phyloP scores from a whole-genome alignment of 352 stramenopile species.

The Pythium coloratum region DNA sequence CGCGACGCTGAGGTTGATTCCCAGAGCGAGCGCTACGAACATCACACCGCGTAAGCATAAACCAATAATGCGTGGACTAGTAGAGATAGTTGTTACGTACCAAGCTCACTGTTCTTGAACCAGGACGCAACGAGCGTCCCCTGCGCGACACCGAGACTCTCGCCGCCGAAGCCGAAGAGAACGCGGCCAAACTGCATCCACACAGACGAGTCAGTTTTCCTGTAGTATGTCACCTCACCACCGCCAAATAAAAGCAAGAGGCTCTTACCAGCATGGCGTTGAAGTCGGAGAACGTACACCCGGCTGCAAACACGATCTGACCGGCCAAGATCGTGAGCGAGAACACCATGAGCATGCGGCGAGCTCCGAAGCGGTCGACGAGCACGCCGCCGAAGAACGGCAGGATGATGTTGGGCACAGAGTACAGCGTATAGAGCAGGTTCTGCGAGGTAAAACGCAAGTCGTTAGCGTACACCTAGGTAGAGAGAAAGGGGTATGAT shows the following conservation, averaged over 20 bases:
- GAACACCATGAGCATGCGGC: slow-evolving; percentile 86
- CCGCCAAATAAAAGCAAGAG: not conserved
- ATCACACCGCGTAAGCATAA: no score
- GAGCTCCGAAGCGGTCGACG: slow-evolving; percentile 87
- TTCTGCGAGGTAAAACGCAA: slow-evolving; percentile 49
- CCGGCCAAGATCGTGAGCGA: slow-evolving; percentile 78
- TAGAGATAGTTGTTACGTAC: slow-evolving; percentile 25
- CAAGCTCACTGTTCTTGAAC: slow-evolving; percentile 92
- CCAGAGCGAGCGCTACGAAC: slow-evolving; percentile 81
- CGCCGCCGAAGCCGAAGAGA: slow-evolving; percentile 92
- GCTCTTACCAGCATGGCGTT: slow-evolving; percentile 68
- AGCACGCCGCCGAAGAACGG: slow-evolving; percentile 93
- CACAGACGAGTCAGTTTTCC: not conserved
- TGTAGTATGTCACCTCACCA: not conserved
- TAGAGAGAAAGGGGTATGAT: not conserved
- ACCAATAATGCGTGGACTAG: not conserved
- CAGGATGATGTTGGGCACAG: slow-evolving; percentile 91
- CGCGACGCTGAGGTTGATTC: slow-evolving; percentile 91
- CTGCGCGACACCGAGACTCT: slow-evolving; percentile 90
- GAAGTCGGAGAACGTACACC: slow-evolving; percentile 76
- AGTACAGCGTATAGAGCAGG: slow-evolving; percentile 93
- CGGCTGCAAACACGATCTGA: slow-evolving; percentile 88
- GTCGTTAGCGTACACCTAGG: not conserved
- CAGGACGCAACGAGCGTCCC: slow-evolving; percentile 89
- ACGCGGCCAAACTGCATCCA: slow-evolving; percentile 76